Conservation (phyloP, 106 monocot genomes). For the Apostasia shenzhenica region DNA sequence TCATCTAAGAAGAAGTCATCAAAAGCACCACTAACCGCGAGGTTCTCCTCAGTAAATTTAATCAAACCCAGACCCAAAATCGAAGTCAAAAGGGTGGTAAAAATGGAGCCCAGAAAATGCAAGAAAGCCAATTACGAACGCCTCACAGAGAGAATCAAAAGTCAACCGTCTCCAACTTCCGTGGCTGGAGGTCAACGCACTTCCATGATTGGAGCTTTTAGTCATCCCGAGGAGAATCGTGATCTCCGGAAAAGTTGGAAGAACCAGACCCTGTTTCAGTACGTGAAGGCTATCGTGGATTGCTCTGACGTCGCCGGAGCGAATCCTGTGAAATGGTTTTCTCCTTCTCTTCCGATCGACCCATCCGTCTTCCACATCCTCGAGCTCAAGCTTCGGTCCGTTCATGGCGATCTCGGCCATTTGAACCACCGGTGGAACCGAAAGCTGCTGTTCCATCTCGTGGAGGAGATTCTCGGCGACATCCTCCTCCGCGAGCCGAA, state of each 20-base stretch:
- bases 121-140: conserved; percentile 25
- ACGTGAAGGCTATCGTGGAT: conserved; percentile 53
- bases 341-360: conserved; percentile 51
- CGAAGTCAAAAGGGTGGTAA: not conserved
- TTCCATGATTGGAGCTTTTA: not conserved
- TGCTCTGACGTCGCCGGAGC: conserved; percentile 22
- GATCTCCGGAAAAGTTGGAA: not conserved
- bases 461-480: conserved; percentile 56
- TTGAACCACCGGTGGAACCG: conserved; percentile 70
- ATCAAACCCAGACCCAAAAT: not conserved
- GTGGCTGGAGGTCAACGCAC: not conserved
- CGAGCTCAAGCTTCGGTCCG: conserved; percentile 39
- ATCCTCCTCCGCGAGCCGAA: conserved; percentile 10
- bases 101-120: conserved; percentile 16
- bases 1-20: not conserved
- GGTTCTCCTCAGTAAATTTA: not conserved
- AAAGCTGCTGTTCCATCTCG: conserved; percentile 75
- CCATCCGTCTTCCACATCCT: conserved; percentile 72
- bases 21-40: not conserved
- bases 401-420: conserved; percentile 3
- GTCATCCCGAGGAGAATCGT: not conserved
- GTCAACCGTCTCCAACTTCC: conserved; percentile 2
- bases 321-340: conserved; percentile 29
- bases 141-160: conserved; percentile 39
- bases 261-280: conserved; percentile 37